Conservation (phyloP, 768 basidiomycete species). For the Boletus pseudopeckii region DNA sequence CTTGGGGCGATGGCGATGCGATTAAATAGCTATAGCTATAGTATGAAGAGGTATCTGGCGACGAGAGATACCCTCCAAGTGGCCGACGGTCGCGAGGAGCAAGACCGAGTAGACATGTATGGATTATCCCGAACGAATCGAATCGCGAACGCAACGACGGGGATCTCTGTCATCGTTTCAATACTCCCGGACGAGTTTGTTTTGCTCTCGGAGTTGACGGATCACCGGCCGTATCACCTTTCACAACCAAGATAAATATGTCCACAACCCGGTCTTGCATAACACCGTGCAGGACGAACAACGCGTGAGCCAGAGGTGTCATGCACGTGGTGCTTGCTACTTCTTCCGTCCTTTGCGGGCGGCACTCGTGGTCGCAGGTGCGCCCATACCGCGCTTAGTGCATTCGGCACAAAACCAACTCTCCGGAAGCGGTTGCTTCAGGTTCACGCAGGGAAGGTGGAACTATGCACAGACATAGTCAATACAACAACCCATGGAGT, state of each 20-base stretch:
- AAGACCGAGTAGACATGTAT: background rate
- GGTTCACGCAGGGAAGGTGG: conserved; percentile 57
- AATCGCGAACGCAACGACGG: background rate
- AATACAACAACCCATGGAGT: conserved; percentile 4
- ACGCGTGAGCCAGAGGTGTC: background rate
- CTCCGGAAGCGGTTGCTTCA: conserved; percentile 55
- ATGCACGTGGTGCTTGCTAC: conserved; percentile 14
- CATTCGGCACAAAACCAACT: conserved; percentile 61
- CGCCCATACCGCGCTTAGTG: conserved; percentile 35
- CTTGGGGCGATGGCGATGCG: background rate
- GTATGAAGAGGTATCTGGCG: too few relatives aligned
- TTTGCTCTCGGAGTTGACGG: background rate
- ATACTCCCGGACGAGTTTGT: background rate
- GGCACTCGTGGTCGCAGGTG: conserved; percentile 24
- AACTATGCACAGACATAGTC: conserved; percentile 39
- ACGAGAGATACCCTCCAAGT: too few relatives aligned
- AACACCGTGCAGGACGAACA: background rate
- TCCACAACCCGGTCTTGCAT: background rate
- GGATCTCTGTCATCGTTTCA: background rate
- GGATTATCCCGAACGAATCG: too few relatives aligned
- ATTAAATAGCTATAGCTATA: too few relatives aligned
- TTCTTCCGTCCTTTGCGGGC: conserved; percentile 43
- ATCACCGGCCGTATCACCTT: background rate
- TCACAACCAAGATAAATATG: conserved; percentile 1
- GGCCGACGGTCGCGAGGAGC: too few relatives aligned